These are phyloP conservation scores for Camptophora hylomeconis DNA, from an alignment of 2,329 filamentous ascomycete species.

Conservation along the genomic window DNA sequence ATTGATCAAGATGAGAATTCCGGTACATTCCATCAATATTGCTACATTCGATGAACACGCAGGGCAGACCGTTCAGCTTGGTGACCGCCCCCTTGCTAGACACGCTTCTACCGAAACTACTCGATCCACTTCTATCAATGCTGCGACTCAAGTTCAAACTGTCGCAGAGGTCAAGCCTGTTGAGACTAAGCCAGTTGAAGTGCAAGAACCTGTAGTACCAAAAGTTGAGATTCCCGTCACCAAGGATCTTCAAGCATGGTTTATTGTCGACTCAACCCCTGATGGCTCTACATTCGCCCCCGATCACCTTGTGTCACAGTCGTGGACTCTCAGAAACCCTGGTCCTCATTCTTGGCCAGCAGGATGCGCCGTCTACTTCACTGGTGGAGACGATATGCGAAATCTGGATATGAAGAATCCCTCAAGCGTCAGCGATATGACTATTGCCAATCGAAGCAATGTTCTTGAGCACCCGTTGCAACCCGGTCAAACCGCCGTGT, in stretches of 20 bases:
- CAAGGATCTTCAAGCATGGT: conserved; percentile 48
- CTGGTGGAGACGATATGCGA: conserved; percentile 94
- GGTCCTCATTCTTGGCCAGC: conserved; percentile 70
- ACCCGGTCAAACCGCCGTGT: conserved; percentile 62
- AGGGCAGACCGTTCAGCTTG: conserved; percentile 57
- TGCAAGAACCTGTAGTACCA: conserved; percentile 1
- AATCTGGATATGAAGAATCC: conserved; percentile 70
- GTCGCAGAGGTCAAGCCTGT: conserved; percentile 58
- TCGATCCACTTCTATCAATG: conserved; percentile 35
- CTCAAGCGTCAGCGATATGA: conserved; percentile 63
- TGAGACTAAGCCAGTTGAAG: conserved; percentile 20
- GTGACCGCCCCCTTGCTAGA: conserved; percentile 43
- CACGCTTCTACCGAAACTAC: conserved; percentile 41
- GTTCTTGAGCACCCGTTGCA: conserved; percentile 55
- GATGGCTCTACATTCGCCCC: conserved; percentile 65
- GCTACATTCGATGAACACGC: conserved; percentile 70
- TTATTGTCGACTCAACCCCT: conserved; percentile 61
- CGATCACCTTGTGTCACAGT: conserved; percentile 69
- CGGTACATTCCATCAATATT: conserved; percentile 76
- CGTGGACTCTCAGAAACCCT: conserved; percentile 81
- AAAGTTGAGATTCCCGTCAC: conserved; percentile 22
- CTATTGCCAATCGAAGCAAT: conserved; percentile 70
- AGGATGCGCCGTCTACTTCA: conserved; percentile 80
- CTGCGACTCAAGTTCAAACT: conserved; percentile 54
- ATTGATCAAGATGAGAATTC: conserved; percentile 90